phyloP scores from a whole-genome alignment of 352 stramenopile species.

The Pythium sukuiense region DNA sequence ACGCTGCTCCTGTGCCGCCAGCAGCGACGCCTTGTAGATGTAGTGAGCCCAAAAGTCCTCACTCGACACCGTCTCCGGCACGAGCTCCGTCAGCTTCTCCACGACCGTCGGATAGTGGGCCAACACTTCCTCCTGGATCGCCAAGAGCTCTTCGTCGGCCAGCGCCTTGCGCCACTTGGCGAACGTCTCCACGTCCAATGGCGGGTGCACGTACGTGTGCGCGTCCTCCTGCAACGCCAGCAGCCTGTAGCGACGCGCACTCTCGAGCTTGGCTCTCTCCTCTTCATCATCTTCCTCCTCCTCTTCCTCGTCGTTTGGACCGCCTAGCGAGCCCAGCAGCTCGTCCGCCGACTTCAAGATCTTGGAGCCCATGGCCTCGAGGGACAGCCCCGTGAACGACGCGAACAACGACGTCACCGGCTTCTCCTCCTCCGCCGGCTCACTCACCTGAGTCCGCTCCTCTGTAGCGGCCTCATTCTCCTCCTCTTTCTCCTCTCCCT shows the following conservation, averaged over 20 bases:
- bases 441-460: conserved; percentile 7
- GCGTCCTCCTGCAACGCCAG: conserved; percentile 63
- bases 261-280: conserved; percentile 34
- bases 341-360: conserved; percentile 70
- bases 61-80: conserved; percentile 46
- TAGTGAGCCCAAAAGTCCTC: conserved; percentile 73
- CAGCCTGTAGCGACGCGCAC: conserved; percentile 54
- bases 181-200: conserved; percentile 61
- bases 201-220: conserved; percentile 61
- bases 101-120: conserved; percentile 63
- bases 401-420: conserved; percentile 43
- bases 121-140: conserved; percentile 55
- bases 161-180: conserved; percentile 54
- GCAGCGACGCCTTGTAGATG: conserved; percentile 70
- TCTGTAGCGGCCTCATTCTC: conserved; percentile 3
- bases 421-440: conserved; percentile 3
- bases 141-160: conserved; percentile 34
- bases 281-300: conserved; percentile 35
- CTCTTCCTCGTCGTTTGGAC: conserved; percentile 31
- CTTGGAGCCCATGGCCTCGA: conserved; percentile 65
- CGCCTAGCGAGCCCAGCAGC: conserved; percentile 50
- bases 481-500: conserved; percentile 8
- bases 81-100: conserved; percentile 56
- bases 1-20: conserved; percentile 68
- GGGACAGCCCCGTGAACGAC: conserved; percentile 47